Evolutionary conservation across 768 basidiomycete species (phyloP).

Genomic region (Gymnopilus dilepis): DNA sequence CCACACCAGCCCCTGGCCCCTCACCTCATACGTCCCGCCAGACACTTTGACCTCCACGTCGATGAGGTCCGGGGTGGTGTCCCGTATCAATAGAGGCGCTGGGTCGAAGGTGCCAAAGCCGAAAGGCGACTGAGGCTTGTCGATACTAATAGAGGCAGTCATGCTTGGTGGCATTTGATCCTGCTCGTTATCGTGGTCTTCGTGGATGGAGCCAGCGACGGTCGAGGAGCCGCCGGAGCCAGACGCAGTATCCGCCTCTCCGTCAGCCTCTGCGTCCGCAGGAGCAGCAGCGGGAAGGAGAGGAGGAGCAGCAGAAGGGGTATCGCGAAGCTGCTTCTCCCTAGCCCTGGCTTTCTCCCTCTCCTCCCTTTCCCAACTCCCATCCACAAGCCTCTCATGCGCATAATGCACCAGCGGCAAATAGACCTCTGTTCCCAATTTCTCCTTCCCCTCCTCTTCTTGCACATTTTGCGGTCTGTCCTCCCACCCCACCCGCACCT

Average conservation of each 20-base stretch:
- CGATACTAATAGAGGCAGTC: background rate
- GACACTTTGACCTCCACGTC: slow-evolving; percentile 53
- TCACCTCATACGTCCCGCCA: slow-evolving; percentile 46
- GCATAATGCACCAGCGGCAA: slow-evolving; percentile 92
- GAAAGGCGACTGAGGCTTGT: background rate
- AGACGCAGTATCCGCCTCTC: slow-evolving; percentile 18
- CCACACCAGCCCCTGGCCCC: slow-evolving; percentile 58
- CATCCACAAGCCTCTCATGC: slow-evolving; percentile 38
- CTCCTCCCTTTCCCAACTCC: slow-evolving; percentile 7
- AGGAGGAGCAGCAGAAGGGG: too few species aligned
- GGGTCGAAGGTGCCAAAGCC: background rate
- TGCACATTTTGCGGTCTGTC: slow-evolving; percentile 40
- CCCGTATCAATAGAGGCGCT: slow-evolving; percentile 14
- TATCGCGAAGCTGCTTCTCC: too few species aligned
- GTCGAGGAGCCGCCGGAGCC: background rate
- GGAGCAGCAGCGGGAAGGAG: too few species aligned
- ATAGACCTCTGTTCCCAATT: slow-evolving; percentile 85
- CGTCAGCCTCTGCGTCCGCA: slow-evolving; percentile 20
- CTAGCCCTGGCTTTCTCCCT: slow-evolving; percentile 4
- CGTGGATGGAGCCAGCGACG: background rate
- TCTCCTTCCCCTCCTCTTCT: slow-evolving; percentile 38
- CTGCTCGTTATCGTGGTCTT: background rate
- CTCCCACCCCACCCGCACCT: slow-evolving; percentile 63
- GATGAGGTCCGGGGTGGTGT: slow-evolving; percentile 17
- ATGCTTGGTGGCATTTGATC: background rate